phyloP scores from a whole-genome alignment of 75 land plant species.

The Larix kaempferi region DNA sequence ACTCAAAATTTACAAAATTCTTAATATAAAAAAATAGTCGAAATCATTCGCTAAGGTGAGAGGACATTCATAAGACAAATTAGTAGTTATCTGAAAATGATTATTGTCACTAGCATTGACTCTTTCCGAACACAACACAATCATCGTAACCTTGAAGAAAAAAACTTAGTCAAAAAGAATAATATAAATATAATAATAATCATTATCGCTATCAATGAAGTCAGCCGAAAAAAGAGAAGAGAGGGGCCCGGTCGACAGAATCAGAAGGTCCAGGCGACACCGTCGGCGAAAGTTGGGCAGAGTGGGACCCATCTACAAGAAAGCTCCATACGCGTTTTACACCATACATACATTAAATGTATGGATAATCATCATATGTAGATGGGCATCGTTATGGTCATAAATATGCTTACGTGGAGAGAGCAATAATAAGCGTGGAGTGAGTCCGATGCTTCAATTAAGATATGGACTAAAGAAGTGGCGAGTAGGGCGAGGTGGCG shows the following conservation, averaged over 20 bases:
- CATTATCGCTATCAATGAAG: background rate
- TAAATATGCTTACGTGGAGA: no score
- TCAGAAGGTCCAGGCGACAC: slow-evolving; percentile 4
- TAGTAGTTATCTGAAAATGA: no score
- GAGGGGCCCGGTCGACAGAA: background rate
- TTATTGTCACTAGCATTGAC: no score
- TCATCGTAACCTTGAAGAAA: no score
- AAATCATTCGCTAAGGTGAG: no score
- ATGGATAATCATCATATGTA: background rate
- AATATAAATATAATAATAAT: no score
- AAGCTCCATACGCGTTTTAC: background rate
- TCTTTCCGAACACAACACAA: no score
- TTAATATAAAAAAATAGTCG: no score
- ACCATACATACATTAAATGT: background rate
- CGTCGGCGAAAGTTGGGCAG: slow-evolving; percentile 3
- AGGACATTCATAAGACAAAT: no score
- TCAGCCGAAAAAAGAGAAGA: background rate
- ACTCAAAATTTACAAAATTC: no score
- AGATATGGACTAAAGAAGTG: background rate
- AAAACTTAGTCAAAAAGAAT: no score
- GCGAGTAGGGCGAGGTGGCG: background rate
- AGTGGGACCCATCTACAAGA: background rate
- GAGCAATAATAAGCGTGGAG: no score
- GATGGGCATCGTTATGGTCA: background rate
- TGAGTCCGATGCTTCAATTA: background rate